These are phyloP conservation scores for Ophiobolus disseminans DNA, from an alignment of 2,329 filamentous ascomycete genomes.

Conservation along the genomic window DNA sequence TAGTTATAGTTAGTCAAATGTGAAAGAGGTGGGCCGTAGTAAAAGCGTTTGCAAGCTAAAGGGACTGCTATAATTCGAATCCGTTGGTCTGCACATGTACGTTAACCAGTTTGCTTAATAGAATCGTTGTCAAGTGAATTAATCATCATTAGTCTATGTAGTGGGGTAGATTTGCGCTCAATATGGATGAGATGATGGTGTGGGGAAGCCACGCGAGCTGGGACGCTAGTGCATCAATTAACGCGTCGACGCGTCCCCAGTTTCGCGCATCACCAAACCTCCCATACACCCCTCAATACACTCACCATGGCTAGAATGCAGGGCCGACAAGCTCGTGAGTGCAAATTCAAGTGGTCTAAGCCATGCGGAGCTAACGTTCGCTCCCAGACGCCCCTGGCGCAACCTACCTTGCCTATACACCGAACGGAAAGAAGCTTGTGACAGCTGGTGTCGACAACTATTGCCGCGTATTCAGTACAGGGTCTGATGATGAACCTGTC, in stretches of 20 bases:
- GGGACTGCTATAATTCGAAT: too few species aligned
- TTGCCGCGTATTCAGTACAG: constrained; percentile 89
- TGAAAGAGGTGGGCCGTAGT: too few species aligned
- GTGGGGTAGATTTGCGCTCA: too few species aligned
- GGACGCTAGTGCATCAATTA: background rate
- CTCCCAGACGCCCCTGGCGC: constrained; percentile 77
- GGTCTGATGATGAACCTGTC: constrained; percentile 87
- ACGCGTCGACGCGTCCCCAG: constrained; percentile 6
- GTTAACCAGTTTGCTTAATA: too few species aligned
- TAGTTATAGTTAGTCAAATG: too few species aligned
- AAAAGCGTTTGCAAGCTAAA: too few species aligned
- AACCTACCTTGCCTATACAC: constrained; percentile 88
- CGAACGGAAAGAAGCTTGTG: constrained; percentile 83
- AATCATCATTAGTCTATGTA: too few species aligned
- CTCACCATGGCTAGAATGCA: constrained; percentile 24
- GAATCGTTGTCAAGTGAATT: too few species aligned
- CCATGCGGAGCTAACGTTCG: constrained; percentile 12
- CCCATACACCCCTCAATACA: background rate
- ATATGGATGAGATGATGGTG: background rate
- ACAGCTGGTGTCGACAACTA: constrained; percentile 94
- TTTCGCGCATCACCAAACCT: constrained; percentile 3
- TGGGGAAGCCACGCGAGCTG: background rate
- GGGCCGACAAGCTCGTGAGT: constrained; percentile 44
- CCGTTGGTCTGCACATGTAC: too few species aligned
- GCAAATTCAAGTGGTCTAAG: background rate